Percentiles rank a stretch among this genome's conserved stretches.
These are phyloP conservation scores for Lojkania enalia DNA, from an alignment of 2,329 filamentous ascomycete species.

Conservation along the genomic window DNA sequence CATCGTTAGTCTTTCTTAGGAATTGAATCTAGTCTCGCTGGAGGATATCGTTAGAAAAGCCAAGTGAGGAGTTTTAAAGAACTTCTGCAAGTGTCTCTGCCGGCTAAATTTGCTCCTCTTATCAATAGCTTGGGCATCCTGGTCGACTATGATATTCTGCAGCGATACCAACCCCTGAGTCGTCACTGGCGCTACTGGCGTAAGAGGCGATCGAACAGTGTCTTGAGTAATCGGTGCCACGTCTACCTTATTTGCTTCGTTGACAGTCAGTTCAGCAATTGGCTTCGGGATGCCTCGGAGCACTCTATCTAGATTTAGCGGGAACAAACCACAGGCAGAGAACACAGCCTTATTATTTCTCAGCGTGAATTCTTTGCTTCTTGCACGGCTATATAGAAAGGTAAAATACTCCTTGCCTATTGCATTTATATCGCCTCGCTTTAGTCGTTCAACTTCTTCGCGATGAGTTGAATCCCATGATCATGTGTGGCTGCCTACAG, in stretches of 20 bases:
- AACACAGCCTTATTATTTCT: conserved; percentile 32
- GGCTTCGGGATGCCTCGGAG: conserved; percentile 25
- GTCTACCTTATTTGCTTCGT: conserved; percentile 11
- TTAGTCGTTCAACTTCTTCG: conserved; percentile 24
- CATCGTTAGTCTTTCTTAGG: conserved; percentile 23
- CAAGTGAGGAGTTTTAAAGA: background rate
- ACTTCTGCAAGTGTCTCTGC: background rate
- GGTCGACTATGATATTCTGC: background rate
- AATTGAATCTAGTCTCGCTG: conserved; percentile 22
- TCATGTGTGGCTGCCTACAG: conserved; percentile 25
- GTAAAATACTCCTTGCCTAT: conserved; percentile 30
- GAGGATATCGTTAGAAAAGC: background rate
- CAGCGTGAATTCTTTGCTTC: conserved; percentile 16
- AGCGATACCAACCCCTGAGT: background rate
- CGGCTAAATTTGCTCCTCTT: background rate
- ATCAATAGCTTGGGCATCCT: background rate
- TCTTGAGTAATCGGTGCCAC: conserved; percentile 10
- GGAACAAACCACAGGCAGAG: conserved; percentile 21
- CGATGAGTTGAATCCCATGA: conserved; percentile 24
- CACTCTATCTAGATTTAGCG: conserved; percentile 29
- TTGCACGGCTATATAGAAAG: conserved; percentile 21
- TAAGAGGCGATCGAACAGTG: conserved; percentile 12
- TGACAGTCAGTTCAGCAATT: conserved; percentile 15
- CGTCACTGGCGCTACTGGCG: background rate
- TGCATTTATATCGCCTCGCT: conserved; percentile 18